phyloP scores from a whole-genome alignment of 148 eudicot species.

The Silene conica region DNA sequence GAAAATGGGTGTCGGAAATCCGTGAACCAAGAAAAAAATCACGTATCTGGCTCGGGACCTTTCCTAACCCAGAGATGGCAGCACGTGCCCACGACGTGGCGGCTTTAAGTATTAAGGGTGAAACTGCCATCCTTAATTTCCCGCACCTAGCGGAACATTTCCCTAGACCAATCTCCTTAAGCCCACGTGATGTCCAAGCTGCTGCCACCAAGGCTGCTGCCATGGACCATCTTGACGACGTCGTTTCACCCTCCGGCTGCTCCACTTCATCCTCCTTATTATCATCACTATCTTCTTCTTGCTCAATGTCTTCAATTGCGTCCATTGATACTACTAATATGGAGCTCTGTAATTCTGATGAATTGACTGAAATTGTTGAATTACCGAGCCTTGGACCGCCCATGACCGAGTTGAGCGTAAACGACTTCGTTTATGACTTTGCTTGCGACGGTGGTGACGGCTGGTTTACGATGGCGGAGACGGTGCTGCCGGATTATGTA shows the following conservation, averaged over 20 bases:
- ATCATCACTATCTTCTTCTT: constrained; percentile 4
- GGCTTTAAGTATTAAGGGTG: constrained; percentile 68
- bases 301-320: constrained; percentile 4
- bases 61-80: constrained; percentile 76
- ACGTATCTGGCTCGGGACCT: constrained; percentile 89
- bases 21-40: constrained; percentile 73
- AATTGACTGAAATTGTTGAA: constrained; percentile 62
- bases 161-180: constrained; percentile 58
- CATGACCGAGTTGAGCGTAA: constrained; percentile 24
- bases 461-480: constrained; percentile 26
- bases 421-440: constrained; percentile 41
- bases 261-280: constrained; percentile 13
- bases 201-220: constrained; percentile 83
- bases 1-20: constrained; percentile 92
- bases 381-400: constrained; percentile 53
- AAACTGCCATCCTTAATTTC: constrained; percentile 70
- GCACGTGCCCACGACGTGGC: constrained; percentile 91
- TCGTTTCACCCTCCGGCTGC: background rate
- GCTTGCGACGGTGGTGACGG: constrained; percentile 10
- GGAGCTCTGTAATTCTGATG: constrained; percentile 42
- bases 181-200: constrained; percentile 73
- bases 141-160: constrained; percentile 54
- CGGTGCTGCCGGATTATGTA: constrained; percentile 23
- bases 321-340: constrained; percentile 1
- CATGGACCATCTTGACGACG: constrained; percentile 47